Percentiles rank a stretch among this genome's conserved stretches.
These are phyloP conservation scores for Phytophthora megakarya DNA, from an alignment of 352 stramenopile genomes.

Conservation along the genomic window DNA sequence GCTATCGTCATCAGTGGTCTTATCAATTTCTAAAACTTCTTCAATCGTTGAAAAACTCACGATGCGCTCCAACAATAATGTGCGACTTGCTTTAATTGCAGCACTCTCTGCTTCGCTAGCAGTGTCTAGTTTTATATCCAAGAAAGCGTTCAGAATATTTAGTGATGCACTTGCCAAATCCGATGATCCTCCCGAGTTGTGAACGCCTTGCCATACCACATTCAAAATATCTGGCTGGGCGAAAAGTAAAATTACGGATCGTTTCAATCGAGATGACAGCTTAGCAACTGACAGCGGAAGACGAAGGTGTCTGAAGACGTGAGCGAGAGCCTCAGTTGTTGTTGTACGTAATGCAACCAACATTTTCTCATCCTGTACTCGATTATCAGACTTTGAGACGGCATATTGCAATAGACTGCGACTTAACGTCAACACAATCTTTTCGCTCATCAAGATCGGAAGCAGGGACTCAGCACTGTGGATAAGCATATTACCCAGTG, in stretches of 20 bases:
- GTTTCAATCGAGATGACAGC: conserved; percentile 36
- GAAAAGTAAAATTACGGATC: conserved; percentile 42
- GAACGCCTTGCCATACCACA: conserved; percentile 47
- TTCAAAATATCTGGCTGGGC: conserved; percentile 45
- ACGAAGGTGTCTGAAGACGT: conserved; percentile 59
- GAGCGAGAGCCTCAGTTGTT: conserved; percentile 52
- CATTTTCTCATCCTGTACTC: conserved; percentile 11
- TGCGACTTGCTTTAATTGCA: conserved; percentile 39
- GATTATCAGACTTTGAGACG: not conserved
- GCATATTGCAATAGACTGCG: conserved; percentile 34
- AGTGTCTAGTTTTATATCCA: conserved; percentile 51
- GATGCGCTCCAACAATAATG: conserved; percentile 45
- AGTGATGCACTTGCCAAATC: conserved; percentile 58
- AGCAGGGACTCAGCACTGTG: conserved; percentile 41
- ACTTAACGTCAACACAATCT: conserved; percentile 41
- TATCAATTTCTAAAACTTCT: conserved; percentile 32
- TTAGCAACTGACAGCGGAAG: conserved; percentile 26
- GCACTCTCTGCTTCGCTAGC: conserved; percentile 31
- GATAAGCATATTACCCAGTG: conserved; percentile 72
- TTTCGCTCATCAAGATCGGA: conserved; percentile 46
- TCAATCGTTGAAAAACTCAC: conserved; percentile 36
- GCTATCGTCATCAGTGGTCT: not conserved
- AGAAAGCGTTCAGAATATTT: conserved; percentile 67
- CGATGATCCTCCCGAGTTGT: conserved; percentile 14
- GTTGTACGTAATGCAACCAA: conserved; percentile 41